Evolutionary conservation across 1,284 basidiomycete genomes (phyloP), one percentile per base, ranked within the genome.

Genomic region (Sutorius eximius): DNA sequence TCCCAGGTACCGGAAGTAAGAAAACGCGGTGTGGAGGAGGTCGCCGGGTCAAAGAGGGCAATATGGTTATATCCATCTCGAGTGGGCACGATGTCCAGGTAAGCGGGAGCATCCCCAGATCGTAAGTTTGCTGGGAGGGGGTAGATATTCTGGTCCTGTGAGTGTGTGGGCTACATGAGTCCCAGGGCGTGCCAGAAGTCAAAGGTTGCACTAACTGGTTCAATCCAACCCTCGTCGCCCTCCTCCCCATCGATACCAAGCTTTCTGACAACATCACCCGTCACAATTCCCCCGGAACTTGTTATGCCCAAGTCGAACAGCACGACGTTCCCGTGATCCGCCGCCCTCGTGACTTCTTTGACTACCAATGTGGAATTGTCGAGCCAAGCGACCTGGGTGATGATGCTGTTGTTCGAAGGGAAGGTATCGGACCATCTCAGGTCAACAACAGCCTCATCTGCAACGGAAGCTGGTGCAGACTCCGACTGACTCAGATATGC

Each of bases 181-280:
- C 38, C n/a, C 42, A n/a, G 33, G 49, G 55, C 45, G n/a, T 51
- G 45, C 20, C 18, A 50, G 51, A 40, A 55, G 15, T 42, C 13
- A 42, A 53, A 29, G n/a, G 13, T 49, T 53, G 24, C 27, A 74
- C 83, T 57, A 59, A 87, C 87, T 54, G 77, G 71, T 44, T 97
- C 91, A 61, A 98, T 93, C 95, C 96, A 98, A 0, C 96, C 96
- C 41, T 86, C 83, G 65, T 96, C 95, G 1, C 86, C 88, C 66
- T 95, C 81, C 66, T 95, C 93, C 5, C 92, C 92, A 16, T 85
- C 73, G 67, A 83, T 84, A 13, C 94, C 93, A 18, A 92, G 75
- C 59, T 77, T 87, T 54, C 91, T 79, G 13, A 92, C 90, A 13
- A 90, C 82, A 49, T 67, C 73, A 12, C 85, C 94, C 27, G 61